Evolutionary conservation across 2,329 filamentous ascomycete genomes (phyloP).

Genomic region (Fusarium anguioides): DNA sequence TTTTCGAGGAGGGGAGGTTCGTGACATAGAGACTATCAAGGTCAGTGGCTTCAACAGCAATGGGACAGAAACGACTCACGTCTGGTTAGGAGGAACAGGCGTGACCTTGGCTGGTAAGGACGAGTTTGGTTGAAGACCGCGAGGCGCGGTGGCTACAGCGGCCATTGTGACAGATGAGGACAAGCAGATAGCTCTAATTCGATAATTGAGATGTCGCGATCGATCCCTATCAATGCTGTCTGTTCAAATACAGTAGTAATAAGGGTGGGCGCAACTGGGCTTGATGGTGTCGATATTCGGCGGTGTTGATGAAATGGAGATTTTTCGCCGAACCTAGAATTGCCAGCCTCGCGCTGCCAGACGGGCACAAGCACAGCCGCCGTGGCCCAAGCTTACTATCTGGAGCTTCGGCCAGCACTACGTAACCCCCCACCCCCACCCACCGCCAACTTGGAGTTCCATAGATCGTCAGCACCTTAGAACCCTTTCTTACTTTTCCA

Average conservation of each 20-base stretch:
- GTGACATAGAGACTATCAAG: conserved; percentile 82
- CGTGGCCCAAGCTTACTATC: conserved; percentile 44
- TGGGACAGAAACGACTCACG: conserved; percentile 61
- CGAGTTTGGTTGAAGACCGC: conserved; percentile 55
- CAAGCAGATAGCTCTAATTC: neutral
- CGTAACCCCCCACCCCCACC: conserved; percentile 46
- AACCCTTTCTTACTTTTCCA: conserved; percentile 26
- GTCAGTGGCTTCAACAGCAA: conserved; percentile 8
- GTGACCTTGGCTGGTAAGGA: conserved; percentile 63
- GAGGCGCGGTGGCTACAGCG: conserved; percentile 52
- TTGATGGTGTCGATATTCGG: conserved; percentile 20
- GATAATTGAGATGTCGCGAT: neutral
- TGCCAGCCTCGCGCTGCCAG: conserved; percentile 39
- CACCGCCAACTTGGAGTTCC: conserved; percentile 32
- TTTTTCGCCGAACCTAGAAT: conserved; percentile 41
- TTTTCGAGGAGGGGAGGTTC: conserved; percentile 86
- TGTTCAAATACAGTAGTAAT: conserved; percentile 11
- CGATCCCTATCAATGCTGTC: neutral
- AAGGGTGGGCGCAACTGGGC: conserved; percentile 15
- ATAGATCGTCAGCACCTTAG: conserved; percentile 34
- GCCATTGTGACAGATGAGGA: conserved; percentile 46
- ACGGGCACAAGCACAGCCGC: conserved; percentile 4
- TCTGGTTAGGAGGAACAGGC: conserved; percentile 76
- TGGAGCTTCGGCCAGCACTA: conserved; percentile 40
- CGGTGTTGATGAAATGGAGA: conserved; percentile 43